Evolutionary conservation across 495 filamentous ascomycete species (phyloP), one percentile per base, ranked within the genome.

Genomic region (Pseudomonodictys pantanalensis): DNA sequence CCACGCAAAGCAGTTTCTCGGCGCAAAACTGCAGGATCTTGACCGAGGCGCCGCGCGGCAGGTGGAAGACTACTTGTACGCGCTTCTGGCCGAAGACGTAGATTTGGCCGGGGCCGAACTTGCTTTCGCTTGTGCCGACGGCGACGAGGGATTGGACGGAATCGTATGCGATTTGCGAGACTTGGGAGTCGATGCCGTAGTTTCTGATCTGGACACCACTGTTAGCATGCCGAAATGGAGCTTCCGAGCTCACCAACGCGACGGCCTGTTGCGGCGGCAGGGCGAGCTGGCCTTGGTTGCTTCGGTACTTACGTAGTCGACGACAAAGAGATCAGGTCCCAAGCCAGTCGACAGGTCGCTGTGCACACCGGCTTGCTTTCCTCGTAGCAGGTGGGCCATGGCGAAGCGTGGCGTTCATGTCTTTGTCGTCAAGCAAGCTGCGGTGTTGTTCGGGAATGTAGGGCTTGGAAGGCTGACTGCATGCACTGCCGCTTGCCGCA

Each of bases 61-160:
- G 74, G 0, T 76, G 69, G 58, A 91, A 79, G 32, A 83, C 79
- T 59, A 87, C 87, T 41, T 83, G 79, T 45, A 97, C 86, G 24
- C 93, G 86, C 33, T 78, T 82, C 73, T 90, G 88, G 12, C 93
- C 93, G 67, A 93, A 96, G 64, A 98, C 77, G 73, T 93, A 93
- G 69, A 98, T 91, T 72, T 89, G 84, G 20, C 89, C 88, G 35
- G 81, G 81, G 52, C 88, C 87, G 57, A 82, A 91, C 60, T 85
- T 80, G 32, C 88, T 87, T 72, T 67, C 88, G 69, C 83, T 85
- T 45, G 95, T 97, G 24, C 91, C 93, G 44, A 97, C 81, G n/a
- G 91, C 93, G 28, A 98, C 78, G 26, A 98, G 85, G 18, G 91
- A 96, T 70, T 97, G 93, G 22, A 95, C 79, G 4, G 93, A 92